Evolutionary conservation across 352 stramenopile species (phyloP), one percentile per base, ranked within the genome.

Genomic region (Phytophthora pini): DNA sequence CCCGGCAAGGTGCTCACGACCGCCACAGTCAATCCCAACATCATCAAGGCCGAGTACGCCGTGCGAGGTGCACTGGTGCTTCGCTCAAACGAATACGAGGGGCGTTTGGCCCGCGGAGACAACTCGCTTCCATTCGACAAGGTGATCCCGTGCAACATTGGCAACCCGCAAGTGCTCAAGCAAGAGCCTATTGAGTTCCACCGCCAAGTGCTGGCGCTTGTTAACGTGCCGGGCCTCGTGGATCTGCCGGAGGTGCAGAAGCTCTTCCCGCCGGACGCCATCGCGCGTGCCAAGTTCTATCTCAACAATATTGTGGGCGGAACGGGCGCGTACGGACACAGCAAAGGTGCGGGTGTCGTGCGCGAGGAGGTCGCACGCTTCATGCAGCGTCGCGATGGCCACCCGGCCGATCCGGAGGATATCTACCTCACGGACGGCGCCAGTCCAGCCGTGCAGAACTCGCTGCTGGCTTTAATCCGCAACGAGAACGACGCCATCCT

Each of bases 361-460:
- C 3, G 93, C 3, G 70, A 98, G 53, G 92, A 98, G 59, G 88
- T 98, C 13, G 93, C 90, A 5, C 80, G 79, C 41, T 98, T 98
- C 62, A 77, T 98, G 43, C 60, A 90, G 57, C 72, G 78, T 41
- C 89, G 95, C 40, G 95, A 98, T 55, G 92, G 92, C 56, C 88
- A 98, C 73, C 74, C 89, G 17, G 83, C 91, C 40, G 84, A 99
- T 61, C 84, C 94, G 3, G 93, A 98, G 45, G 85, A 97, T 72
- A 98, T 99, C 50, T 99, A 97, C 73, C 86, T 99, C 47, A 99
- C 96, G 31, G 97, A 99, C 55, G 98, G 98, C 29, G 98, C 98
- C 17, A 98, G 88, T 74, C 90, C 97, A 40, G 97, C 89, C 5
- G 98, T 99, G 65, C 81, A 97, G 68, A 97, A 95, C 72, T 75